These are phyloP conservation scores for Elaeis guineensis DNA, from an alignment of 176 grass and related monocot genomes.

Conservation along the genomic window DNA sequence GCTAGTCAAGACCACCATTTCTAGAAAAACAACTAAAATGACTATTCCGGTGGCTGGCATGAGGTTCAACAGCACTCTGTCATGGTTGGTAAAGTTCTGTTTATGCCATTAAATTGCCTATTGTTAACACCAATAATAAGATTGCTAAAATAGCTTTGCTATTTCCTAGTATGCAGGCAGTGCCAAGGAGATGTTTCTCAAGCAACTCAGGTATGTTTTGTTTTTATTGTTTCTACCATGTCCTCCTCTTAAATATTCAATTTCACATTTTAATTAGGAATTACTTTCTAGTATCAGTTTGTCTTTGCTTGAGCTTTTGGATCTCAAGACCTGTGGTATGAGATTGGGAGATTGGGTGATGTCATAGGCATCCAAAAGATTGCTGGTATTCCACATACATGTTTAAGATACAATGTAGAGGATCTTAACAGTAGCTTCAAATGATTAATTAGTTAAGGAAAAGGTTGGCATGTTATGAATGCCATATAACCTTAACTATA, in stretches of 20 bases:
- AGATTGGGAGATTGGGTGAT: no score
- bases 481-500: no score
- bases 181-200: constrained; percentile 49
- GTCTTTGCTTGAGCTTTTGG: no score
- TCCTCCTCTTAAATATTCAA: neutral
- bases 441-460: no score
- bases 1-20: constrained; percentile 21
- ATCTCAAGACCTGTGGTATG: no score
- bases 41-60: constrained; percentile 19
- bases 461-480: no score
- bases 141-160: neutral
- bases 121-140: constrained; percentile 15
- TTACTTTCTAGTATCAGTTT: constrained; percentile 2
- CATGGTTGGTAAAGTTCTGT: constrained; percentile 31
- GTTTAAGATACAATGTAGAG: no score
- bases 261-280: neutral
- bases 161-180: constrained; percentile 5
- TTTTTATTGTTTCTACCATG: constrained; percentile 10
- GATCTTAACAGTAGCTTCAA: no score
- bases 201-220: constrained; percentile 46
- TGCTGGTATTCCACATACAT: no score
- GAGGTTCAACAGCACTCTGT: constrained; percentile 31
- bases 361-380: no score
- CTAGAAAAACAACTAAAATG: constrained; percentile 14
- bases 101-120: neutral